phyloP scores from a whole-genome alignment of 2,329 filamentous ascomycete genomes.

The Aureobasidium lini region DNA sequence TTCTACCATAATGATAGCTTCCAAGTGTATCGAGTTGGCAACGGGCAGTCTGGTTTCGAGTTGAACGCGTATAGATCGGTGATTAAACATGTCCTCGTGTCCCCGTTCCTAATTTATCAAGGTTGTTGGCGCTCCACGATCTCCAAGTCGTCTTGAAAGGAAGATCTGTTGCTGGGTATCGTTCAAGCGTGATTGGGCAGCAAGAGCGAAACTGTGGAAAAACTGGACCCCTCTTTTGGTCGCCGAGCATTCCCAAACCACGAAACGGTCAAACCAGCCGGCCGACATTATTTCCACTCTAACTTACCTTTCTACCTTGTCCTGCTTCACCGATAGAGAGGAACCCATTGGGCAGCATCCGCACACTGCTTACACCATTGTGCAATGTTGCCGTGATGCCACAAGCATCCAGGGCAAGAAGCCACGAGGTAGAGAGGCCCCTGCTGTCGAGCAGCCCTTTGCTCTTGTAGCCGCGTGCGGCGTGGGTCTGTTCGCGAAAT shows the following conservation, averaged over 20 bases:
- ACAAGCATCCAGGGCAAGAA: not conserved
- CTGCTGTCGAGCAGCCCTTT: not conserved
- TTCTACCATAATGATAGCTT: not conserved
- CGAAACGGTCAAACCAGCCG: not conserved
- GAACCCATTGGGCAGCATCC: not conserved
- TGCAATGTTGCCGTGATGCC: conserved; percentile 5
- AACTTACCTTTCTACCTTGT: not conserved
- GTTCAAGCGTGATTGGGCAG: conserved; percentile 6
- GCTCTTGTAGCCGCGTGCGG: not conserved
- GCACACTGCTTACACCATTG: not conserved
- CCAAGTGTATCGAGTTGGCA: no score
- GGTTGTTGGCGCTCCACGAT: conserved; percentile 7
- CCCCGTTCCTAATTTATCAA: conserved; percentile 1
- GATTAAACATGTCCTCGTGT: not conserved
- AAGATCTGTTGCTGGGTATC: conserved; percentile 3
- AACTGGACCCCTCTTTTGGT: conserved; percentile 2
- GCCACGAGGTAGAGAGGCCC: not conserved
- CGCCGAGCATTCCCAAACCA: not conserved
- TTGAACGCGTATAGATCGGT: not conserved
- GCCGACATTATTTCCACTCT: conserved; percentile 1
- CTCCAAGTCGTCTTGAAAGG: not conserved
- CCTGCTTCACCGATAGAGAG: not conserved
- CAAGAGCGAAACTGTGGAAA: not conserved
- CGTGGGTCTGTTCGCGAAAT: not conserved
- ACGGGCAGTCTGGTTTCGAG: not conserved